Conservation (phyloP, 73 alveolate species). For the Paramecium octaurelia region DNA sequence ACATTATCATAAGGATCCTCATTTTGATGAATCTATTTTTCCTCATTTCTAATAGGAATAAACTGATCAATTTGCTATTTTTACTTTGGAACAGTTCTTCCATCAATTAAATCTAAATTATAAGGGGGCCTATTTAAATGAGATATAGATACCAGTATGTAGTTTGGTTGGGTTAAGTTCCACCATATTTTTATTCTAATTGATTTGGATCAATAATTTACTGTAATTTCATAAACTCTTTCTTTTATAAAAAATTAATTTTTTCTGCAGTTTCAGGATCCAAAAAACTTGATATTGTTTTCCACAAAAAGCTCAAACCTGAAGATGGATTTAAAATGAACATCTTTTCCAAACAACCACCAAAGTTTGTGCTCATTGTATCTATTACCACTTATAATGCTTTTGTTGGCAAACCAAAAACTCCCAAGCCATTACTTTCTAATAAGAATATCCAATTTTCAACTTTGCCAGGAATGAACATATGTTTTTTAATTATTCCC, state of each 20-base stretch:
- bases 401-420: conserved; percentile 41
- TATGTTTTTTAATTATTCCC: conserved; percentile 53
- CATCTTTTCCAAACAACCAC: conserved; percentile 46
- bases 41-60: not conserved
- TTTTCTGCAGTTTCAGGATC: conserved; percentile 48
- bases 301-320: conserved; percentile 37
- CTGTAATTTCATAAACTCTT: not conserved
- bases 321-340: conserved; percentile 42
- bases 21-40: not conserved
- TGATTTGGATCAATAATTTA: not conserved
- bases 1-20: conserved; percentile 2
- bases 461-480: conserved; percentile 55
- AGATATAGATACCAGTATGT: conserved; percentile 17
- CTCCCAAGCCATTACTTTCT: conserved; percentile 57
- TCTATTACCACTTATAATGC: conserved; percentile 59
- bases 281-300: not conserved
- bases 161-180: conserved; percentile 15
- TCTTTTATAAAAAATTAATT: conserved; percentile 13
- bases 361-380: conserved; percentile 36
- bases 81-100: not conserved
- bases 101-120: conserved; percentile 30
- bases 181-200: conserved; percentile 58
- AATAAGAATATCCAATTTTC: conserved; percentile 60
- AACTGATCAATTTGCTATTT: not conserved
- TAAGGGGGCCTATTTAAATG: not conserved